Evolutionary conservation across 805 yeast genomes (phyloP).

Genomic region (Nakazawaea siamensis): DNA sequence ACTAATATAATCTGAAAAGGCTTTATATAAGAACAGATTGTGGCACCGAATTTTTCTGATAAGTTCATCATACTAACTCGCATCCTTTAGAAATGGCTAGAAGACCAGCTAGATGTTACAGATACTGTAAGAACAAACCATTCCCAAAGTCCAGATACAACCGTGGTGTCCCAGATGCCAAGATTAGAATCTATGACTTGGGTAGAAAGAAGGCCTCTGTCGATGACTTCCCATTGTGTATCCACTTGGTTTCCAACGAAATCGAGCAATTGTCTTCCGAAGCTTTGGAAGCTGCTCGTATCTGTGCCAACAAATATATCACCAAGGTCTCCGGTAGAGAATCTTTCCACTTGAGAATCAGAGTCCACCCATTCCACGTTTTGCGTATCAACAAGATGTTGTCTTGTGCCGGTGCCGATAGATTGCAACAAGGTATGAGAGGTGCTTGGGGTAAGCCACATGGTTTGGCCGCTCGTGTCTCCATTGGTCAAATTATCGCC

Average conservation of each 20-base stretch:
- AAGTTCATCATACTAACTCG: neutral
- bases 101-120: conserved; percentile 99
- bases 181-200: conserved; percentile 97
- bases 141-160: conserved; percentile 99
- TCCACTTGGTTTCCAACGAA: conserved; percentile 98
- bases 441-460: conserved; percentile 99
- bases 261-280: conserved; percentile 98
- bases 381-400: conserved; percentile 99
- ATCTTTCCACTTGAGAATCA: conserved; percentile 98
- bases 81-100: conserved; percentile 78
- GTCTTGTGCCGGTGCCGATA: conserved; percentile 99
- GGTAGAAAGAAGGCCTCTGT: conserved; percentile 99
- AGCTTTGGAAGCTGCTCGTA: conserved; percentile 99
- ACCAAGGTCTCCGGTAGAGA: conserved; percentile 98
- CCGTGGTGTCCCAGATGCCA: conserved; percentile 99
- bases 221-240: conserved; percentile 99
- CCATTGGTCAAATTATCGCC: conserved; percentile 96
- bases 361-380: conserved; percentile 99
- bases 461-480: conserved; percentile 99
- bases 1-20: too few species aligned
- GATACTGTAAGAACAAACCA: conserved; percentile 99
- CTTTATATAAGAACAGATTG: too few species aligned
- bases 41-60: too few species aligned
- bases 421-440: conserved; percentile 99
- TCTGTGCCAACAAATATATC: conserved; percentile 99